Evolutionary conservation across 495 filamentous ascomycete species (phyloP).

Genomic region (Filosporella fistucella): DNA sequence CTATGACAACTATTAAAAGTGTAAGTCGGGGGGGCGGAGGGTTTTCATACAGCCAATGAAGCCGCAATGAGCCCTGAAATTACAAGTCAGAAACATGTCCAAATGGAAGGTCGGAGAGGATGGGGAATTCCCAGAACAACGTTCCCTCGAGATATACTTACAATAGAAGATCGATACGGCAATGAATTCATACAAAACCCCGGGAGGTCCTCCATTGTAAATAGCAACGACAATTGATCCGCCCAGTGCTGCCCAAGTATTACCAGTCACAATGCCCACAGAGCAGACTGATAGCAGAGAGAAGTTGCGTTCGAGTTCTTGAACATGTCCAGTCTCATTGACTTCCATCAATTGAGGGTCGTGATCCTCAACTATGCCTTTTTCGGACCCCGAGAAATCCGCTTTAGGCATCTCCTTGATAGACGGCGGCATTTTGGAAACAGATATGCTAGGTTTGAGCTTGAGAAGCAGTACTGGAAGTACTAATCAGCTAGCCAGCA

Average conservation of each 20-base stretch:
- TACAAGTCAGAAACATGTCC: too few species aligned
- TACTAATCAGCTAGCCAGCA: too few species aligned
- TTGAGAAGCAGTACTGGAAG: too few species aligned
- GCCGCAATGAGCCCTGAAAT: too few species aligned
- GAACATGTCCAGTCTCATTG: slow-evolving; percentile 50
- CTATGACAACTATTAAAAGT: slow-evolving; percentile 1
- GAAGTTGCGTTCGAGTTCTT: slow-evolving; percentile 51
- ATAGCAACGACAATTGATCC: slow-evolving; percentile 34
- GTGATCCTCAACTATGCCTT: slow-evolving; percentile 2
- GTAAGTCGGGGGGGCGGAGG: background rate
- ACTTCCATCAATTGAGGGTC: slow-evolving; percentile 17
- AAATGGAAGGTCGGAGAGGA: too few species aligned
- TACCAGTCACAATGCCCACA: slow-evolving; percentile 47
- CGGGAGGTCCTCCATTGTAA: slow-evolving; percentile 52
- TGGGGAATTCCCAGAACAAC: background rate
- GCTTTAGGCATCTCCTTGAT: too few species aligned
- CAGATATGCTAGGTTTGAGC: too few species aligned
- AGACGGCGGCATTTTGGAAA: too few species aligned
- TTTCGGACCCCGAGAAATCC: slow-evolving; percentile 8
- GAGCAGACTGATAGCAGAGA: slow-evolving; percentile 45
- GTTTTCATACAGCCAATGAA: slow-evolving; percentile 38
- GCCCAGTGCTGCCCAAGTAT: slow-evolving; percentile 52
- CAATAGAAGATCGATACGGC: slow-evolving; percentile 18
- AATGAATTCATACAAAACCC: slow-evolving; percentile 43
- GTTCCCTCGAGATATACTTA: background rate